These are phyloP conservation scores for Aspergillus cejpii DNA, from an alignment of 2,329 filamentous ascomycete species.

Conservation along the genomic window DNA sequence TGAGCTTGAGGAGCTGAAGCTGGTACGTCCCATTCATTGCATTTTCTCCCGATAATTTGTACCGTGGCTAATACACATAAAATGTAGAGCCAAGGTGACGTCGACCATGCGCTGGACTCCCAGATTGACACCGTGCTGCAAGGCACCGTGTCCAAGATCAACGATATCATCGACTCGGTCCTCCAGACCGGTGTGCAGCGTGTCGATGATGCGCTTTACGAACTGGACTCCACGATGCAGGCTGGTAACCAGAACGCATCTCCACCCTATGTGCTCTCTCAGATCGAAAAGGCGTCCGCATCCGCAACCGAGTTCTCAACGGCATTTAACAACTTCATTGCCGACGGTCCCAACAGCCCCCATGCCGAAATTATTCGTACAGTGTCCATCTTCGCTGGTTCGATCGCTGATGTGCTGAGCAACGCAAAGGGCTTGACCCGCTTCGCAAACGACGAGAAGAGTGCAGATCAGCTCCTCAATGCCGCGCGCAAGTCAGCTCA, in stretches of 20 bases:
- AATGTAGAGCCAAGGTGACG: conserved; percentile 58
- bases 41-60: not conserved
- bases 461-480: conserved; percentile 75
- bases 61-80: not conserved
- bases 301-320: conserved; percentile 96
- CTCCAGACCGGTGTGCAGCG: conserved; percentile 86
- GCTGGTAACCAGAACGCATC: conserved; percentile 97
- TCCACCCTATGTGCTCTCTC: conserved; percentile 86
- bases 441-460: conserved; percentile 92
- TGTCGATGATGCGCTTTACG: conserved; percentile 93
- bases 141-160: conserved; percentile 83
- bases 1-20: conserved; percentile 78
- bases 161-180: conserved; percentile 95
- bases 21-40: conserved; percentile 37
- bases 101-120: conserved; percentile 74
- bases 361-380: conserved; percentile 90
- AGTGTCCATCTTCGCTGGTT: conserved; percentile 81
- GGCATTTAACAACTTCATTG: conserved; percentile 97
- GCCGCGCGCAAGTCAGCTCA: conserved; percentile 77
- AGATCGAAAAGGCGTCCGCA: conserved; percentile 92
- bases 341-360: conserved; percentile 84
- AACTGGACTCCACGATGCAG: conserved; percentile 95
- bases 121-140: conserved; percentile 87
- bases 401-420: conserved; percentile 85
- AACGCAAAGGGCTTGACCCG: conserved; percentile 94